Percentiles rank a stretch among this genome's conserved stretches.
phyloP scores from a whole-genome alignment of 495 filamentous ascomycete genomes.

The Staphylotrichum longicolle region DNA sequence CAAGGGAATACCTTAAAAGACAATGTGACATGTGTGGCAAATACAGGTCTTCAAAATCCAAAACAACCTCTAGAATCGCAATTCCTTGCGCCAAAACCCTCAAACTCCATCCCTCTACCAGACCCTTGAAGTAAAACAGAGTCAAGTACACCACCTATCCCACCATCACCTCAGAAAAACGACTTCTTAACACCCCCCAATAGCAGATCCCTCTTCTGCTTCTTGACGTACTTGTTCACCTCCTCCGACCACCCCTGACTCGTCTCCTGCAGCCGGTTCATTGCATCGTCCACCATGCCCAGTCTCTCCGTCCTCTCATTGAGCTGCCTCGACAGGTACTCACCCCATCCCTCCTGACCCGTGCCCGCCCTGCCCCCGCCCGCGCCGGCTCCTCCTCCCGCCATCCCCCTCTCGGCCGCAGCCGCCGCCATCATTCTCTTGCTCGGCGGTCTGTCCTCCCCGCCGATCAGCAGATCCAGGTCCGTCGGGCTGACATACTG shows the following conservation, averaged over 20 bases:
- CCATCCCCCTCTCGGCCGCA: conserved; percentile 42
- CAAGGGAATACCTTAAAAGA: too few relatives aligned
- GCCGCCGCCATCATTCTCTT: conserved; percentile 62
- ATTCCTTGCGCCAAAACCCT: too few relatives aligned
- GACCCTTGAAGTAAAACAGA: too few relatives aligned
- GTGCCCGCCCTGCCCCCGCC: conserved; percentile 51
- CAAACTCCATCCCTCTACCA: too few relatives aligned
- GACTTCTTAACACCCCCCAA: conserved; percentile 58
- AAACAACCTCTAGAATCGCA: too few relatives aligned
- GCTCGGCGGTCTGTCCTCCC: conserved; percentile 79
- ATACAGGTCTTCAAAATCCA: too few relatives aligned
- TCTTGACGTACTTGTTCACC: conserved; percentile 77
- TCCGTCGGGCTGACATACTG: conserved; percentile 88
- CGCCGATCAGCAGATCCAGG: conserved; percentile 87
- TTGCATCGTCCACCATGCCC: conserved; percentile 74
- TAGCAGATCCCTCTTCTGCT: conserved; percentile 80
- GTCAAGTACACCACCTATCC: neutral
- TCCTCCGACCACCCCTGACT: conserved; percentile 81
- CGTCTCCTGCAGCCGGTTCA: conserved; percentile 75
- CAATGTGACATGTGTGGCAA: too few relatives aligned
- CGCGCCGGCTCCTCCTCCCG: conserved; percentile 52
- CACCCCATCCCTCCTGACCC: conserved; percentile 54
- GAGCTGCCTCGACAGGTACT: conserved; percentile 73
- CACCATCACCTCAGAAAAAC: conserved; percentile 32
- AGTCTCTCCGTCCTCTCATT: conserved; percentile 88